Evolutionary conservation across 768 basidiomycete species (phyloP).

Genomic region (Leccinum barrowsii): DNA sequence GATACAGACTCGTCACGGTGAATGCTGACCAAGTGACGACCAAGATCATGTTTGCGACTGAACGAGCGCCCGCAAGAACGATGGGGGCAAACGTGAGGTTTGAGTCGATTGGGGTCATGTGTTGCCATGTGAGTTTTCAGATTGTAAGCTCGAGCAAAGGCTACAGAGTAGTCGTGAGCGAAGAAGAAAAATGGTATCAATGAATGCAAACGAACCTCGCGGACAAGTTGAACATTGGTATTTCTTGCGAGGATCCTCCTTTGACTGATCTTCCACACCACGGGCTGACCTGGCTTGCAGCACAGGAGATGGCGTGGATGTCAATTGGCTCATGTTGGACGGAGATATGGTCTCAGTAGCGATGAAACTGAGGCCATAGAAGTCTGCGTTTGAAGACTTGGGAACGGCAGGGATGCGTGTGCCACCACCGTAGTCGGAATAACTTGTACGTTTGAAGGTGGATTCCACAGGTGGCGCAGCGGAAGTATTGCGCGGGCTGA

Average conservation of each 20-base stretch:
- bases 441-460: constrained; percentile 46
- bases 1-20: constrained; percentile 66
- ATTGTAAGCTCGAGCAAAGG: constrained; percentile 92
- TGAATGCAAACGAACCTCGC: constrained; percentile 45
- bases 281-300: constrained; percentile 37
- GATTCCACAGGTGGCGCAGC: constrained; percentile 30
- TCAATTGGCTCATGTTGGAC: constrained; percentile 48
- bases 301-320: constrained; percentile 41
- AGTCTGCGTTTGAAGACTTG: constrained; percentile 49
- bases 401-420: constrained; percentile 46
- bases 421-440: constrained; percentile 63
- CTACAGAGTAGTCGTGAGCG: constrained; percentile 35
- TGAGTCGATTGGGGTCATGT: constrained; percentile 87
- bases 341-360: constrained; percentile 49
- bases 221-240: constrained; percentile 76
- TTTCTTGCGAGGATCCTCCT: constrained; percentile 69
- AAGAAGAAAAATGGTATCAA: background rate
- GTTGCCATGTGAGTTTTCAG: constrained; percentile 94
- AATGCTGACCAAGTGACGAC: constrained; percentile 83
- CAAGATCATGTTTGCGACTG: constrained; percentile 91
- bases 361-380: constrained; percentile 36
- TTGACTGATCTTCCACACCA: constrained; percentile 40
- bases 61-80: constrained; percentile 85
- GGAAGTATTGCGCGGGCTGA: constrained; percentile 53
- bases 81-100: constrained; percentile 88